phyloP scores from a whole-genome alignment of 2,329 filamentous ascomycete species.

The Xylariaceae sp. region DNA sequence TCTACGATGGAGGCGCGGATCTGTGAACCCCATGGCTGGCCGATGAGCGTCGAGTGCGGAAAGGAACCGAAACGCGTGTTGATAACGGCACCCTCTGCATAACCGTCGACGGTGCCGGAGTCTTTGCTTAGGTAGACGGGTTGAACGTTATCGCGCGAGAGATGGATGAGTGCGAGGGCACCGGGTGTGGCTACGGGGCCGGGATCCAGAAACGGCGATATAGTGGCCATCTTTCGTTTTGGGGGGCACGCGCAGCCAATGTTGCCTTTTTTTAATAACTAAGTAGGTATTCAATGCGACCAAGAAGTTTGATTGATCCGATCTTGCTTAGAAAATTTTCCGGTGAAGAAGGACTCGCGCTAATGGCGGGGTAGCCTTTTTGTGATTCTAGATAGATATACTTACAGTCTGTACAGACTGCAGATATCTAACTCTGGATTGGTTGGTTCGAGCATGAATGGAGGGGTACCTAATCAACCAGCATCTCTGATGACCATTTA shows the following conservation, averaged over 20 bases:
- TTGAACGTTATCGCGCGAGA: conserved; percentile 79
- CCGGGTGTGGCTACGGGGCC: conserved; percentile 56
- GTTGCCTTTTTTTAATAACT: neutral
- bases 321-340: neutral
- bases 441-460: too few species aligned
- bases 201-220: conserved; percentile 75
- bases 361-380: conserved; percentile 18
- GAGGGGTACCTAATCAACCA: too few species aligned
- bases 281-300: neutral
- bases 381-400: neutral
- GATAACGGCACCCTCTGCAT: conserved; percentile 69
- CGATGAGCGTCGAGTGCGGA: conserved; percentile 70
- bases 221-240: conserved; percentile 31
- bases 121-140: conserved; percentile 64
- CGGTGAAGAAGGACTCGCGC: conserved; percentile 1
- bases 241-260: neutral
- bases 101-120: conserved; percentile 61
- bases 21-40: conserved; percentile 85
- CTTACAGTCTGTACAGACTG: too few species aligned
- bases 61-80: conserved; percentile 95
- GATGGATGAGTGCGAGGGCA: conserved; percentile 74
- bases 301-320: neutral
- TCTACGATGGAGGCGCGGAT: conserved; percentile 85
- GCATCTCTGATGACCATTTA: too few species aligned
- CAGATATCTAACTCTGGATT: too few species aligned